Conservation (phyloP, 352 stramenopile genomes). For the Pythium biforme region DNA sequence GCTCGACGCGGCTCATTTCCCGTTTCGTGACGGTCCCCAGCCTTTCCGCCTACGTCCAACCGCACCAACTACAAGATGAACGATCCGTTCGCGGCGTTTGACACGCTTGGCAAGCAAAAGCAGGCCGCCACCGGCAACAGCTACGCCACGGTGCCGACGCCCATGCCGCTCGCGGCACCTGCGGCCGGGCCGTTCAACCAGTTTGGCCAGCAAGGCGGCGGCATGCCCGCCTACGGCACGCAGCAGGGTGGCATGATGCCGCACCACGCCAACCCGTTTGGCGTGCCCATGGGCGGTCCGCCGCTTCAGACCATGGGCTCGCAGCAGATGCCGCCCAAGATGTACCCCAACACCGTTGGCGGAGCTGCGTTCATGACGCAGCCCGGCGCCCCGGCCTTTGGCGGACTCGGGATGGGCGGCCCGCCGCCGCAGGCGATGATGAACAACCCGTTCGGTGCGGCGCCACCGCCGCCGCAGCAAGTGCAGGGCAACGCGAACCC, state of each 20-base stretch:
- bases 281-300: conserved; percentile 14
- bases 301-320: conserved; percentile 26
- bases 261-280: conserved; percentile 20
- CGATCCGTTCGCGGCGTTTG: conserved; percentile 62
- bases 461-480: background rate
- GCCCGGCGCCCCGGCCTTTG: conserved; percentile 42
- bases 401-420: conserved; percentile 33
- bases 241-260: no score
- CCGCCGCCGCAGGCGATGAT: conserved; percentile 19
- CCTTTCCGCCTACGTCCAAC: background rate
- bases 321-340: conserved; percentile 24
- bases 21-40: conserved; percentile 1
- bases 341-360: conserved; percentile 22
- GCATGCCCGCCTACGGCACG: no score
- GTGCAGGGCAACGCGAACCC: conserved; percentile 36
- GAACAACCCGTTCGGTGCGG: conserved; percentile 17
- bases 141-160: conserved; percentile 24
- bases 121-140: conserved; percentile 21
- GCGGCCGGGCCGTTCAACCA: conserved; percentile 30
- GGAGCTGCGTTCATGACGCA: conserved; percentile 69
- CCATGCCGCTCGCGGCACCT: conserved; percentile 25
- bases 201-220: conserved; percentile 11
- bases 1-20: conserved; percentile 18
- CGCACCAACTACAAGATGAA: conserved; percentile 38
- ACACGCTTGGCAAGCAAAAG: conserved; percentile 46